These are phyloP conservation scores for Lepidium africanum DNA, from an alignment of 345 rosid genomes.

Conservation along the genomic window DNA sequence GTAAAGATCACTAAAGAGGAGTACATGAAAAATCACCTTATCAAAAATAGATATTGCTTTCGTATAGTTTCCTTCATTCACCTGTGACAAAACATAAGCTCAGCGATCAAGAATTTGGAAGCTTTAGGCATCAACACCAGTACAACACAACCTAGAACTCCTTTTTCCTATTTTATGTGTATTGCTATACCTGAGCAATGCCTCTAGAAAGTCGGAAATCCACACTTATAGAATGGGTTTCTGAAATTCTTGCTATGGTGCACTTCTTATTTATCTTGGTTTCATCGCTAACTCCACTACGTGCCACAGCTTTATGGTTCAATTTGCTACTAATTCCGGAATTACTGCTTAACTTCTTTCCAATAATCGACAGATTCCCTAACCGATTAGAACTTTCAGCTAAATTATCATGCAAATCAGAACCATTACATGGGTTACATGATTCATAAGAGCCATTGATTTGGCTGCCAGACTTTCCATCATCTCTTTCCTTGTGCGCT, in stretches of 20 bases:
- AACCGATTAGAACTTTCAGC: slow-evolving; percentile 31
- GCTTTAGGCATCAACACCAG: neutral
- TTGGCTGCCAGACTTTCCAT: slow-evolving; percentile 30
- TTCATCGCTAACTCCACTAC: slow-evolving; percentile 36
- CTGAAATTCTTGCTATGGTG: slow-evolving; percentile 58
- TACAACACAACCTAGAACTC: neutral
- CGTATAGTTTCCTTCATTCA: slow-evolving; percentile 90
- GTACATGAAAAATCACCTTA: slow-evolving; percentile 44
- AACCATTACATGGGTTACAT: slow-evolving; percentile 27
- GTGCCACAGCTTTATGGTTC: slow-evolving; percentile 28
- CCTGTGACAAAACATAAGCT: slow-evolving; percentile 42
- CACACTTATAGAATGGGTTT: slow-evolving; percentile 70
- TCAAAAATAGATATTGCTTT: slow-evolving; percentile 83
- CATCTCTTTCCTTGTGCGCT: slow-evolving; percentile 29
- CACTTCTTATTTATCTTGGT: slow-evolving; percentile 49
- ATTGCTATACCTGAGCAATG: slow-evolving; percentile 68
- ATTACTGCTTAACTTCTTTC: slow-evolving; percentile 34
- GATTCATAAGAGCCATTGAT: slow-evolving; percentile 33
- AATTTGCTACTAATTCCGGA: slow-evolving; percentile 38
- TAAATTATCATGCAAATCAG: slow-evolving; percentile 29
- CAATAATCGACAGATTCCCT: slow-evolving; percentile 32
- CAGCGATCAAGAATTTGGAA: slow-evolving; percentile 3
- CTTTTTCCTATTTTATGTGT: neutral
- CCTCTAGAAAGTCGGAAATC: slow-evolving; percentile 96
- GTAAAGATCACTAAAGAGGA: slow-evolving; percentile 9